Base-by-base conservation (phyloP, 1,284 basidiomycete genomes). In the Rhodotorula sp. region DNA sequence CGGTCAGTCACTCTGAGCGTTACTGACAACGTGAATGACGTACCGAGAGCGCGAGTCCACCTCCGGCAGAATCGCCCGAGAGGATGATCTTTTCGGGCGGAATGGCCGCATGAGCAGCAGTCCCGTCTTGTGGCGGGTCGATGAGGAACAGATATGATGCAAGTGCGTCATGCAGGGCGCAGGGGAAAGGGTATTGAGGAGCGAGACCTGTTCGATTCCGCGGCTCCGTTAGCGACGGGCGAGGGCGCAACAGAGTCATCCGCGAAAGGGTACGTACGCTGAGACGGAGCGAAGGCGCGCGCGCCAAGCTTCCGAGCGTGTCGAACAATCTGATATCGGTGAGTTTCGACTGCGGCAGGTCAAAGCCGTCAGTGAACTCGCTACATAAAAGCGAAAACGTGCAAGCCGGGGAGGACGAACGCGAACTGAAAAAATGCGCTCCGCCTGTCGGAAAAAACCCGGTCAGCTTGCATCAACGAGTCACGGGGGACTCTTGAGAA, bases 121-220 rank as follows among this genome's bases (percentile, higher is more conserved):
- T 81, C 4, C 57, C 45, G 45, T 60, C 57, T 0, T 85, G 82
- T 0, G 92, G 92, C 0, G 92, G 92, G 75, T 81, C 86, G 81
- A 85, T 87, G 80, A 86, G 86, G 82, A 84, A 97, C 80, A 86
- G 86, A 84, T 85, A 64, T 83, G 75, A 48, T 12, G 79, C 79
- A 83, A 87, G 60, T 85, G 72, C 64, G 69, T 79, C 78, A 78
- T 97, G 95, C 7, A 99, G 82, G 0, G 91, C 93, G 77, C 95
- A 98, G 0, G 95, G 95, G 82, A 97, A 99, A 0, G 95, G 95
- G 77, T 95, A 97, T 81, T 97, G 93, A 0, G 94, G 94, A 18
- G 94, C 70, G 48, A 76, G 73, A 5, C 34, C 34, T 34, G 34
- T 34, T 34, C 34, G 34, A 34, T n/a, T n/a, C n/a, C n/a, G n/a